Evolutionary conservation across 371 early-diverging fungal species (phyloP).

Genomic region (Mortierella sp.): DNA sequence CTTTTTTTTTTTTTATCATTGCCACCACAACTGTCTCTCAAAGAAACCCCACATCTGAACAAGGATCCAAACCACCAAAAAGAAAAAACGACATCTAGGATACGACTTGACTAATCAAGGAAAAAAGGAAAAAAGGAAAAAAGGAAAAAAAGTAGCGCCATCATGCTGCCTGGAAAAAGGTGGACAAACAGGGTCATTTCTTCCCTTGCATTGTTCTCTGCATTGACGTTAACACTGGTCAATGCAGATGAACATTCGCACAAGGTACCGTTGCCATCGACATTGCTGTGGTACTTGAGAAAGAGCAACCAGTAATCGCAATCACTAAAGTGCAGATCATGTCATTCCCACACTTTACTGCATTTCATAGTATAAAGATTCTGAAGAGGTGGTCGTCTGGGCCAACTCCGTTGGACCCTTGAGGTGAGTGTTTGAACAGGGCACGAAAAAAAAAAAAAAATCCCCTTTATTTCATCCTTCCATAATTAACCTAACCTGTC

Average conservation of each 20-base stretch:
- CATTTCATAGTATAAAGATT: conserved; percentile 61
- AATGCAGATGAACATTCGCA: conserved; percentile 56
- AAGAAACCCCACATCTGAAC: background rate
- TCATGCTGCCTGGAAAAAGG: conserved; percentile 21
- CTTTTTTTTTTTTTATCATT: background rate
- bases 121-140: background rate
- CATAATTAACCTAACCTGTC: no score
- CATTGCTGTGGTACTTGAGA: background rate
- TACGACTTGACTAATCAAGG: background rate
- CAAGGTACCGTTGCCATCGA: conserved; percentile 21
- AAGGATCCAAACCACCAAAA: no score
- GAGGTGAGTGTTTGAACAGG: conserved; percentile 20
- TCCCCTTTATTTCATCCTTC: background rate
- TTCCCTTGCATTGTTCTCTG: conserved; percentile 18
- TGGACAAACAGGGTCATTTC: conserved; percentile 25
- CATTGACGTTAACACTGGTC: conserved; percentile 19
- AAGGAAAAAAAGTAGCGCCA: background rate
- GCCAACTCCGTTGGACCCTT: conserved; percentile 83
- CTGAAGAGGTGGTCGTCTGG: conserved; percentile 75
- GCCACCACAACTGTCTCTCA: background rate
- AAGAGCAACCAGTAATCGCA: no score
- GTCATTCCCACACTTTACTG: background rate
- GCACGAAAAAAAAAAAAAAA: no score
- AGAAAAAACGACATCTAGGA: background rate
- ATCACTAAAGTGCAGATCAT: no score